Evolutionary conservation across 345 rosid genomes (phyloP).

Genomic region (Ceriops zippeliana): DNA sequence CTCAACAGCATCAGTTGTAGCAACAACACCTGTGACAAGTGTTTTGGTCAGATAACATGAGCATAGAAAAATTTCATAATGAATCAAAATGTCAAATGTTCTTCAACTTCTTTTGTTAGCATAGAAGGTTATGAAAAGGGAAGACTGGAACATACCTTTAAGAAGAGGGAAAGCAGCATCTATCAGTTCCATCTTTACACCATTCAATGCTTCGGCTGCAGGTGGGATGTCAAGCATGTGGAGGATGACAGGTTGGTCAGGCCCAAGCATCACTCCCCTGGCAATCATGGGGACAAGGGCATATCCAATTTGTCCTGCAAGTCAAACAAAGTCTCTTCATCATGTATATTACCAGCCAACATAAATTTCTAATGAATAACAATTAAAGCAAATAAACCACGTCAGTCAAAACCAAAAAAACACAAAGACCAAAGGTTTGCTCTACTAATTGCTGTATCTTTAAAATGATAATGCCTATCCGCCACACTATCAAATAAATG

Average conservation of each 20-base stretch:
- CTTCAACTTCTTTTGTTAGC: neutral
- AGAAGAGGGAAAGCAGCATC: slow-evolving; percentile 94
- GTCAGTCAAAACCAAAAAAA: no score
- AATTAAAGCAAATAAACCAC: neutral
- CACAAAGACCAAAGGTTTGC: no score
- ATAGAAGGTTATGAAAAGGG: neutral
- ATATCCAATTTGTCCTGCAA: slow-evolving; percentile 90
- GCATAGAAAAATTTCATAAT: slow-evolving; percentile 1
- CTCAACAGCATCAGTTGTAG: slow-evolving; percentile 81
- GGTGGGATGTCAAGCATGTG: slow-evolving; percentile 94
- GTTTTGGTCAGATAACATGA: slow-evolving; percentile 13
- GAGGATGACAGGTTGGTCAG: slow-evolving; percentile 89
- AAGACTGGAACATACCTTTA: slow-evolving; percentile 40
- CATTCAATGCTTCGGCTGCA: slow-evolving; percentile 81
- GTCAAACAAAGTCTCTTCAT: slow-evolving; percentile 2
- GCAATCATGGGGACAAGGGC: slow-evolving; percentile 96
- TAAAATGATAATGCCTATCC: no score
- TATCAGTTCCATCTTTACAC: slow-evolving; percentile 86
- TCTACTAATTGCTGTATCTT: no score
- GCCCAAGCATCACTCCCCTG: slow-evolving; percentile 80
- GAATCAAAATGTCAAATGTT: neutral
- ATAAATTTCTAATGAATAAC: neutral
- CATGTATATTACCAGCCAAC: no score
- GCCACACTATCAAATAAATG: no score
- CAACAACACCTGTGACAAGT: slow-evolving; percentile 67